Evolutionary conservation across 2,329 filamentous ascomycete genomes (phyloP).

Genomic region (Exophiala bonariae): DNA sequence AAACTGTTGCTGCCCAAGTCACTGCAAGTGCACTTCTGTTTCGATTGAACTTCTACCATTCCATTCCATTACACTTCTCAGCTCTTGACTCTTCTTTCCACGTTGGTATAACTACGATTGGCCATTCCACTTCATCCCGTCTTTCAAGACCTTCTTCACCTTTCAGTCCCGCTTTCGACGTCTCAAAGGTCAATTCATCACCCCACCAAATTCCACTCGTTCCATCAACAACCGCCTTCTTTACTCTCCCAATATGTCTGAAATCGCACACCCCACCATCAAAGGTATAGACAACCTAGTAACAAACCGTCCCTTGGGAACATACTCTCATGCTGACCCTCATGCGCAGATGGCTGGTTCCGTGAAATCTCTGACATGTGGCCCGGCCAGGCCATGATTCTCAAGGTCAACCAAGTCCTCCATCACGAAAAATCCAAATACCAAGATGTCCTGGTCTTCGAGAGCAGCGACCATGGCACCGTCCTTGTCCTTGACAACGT

Average conservation of each 20-base stretch:
- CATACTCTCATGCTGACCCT: not conserved
- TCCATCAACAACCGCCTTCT: not conserved
- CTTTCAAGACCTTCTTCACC: too few relatives aligned
- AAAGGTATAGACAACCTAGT: constrained; percentile 55
- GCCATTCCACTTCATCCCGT: too few relatives aligned
- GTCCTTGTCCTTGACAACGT: constrained; percentile 98
- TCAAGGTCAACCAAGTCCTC: constrained; percentile 95
- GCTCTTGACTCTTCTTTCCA: too few relatives aligned
- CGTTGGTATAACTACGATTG: too few relatives aligned
- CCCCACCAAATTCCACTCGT: too few relatives aligned
- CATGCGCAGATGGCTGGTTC: constrained; percentile 91
- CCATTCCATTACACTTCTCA: too few relatives aligned
- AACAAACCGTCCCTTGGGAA: not conserved
- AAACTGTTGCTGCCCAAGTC: too few relatives aligned
- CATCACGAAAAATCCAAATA: constrained; percentile 99
- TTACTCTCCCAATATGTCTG: constrained; percentile 53
- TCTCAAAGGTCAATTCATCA: too few relatives aligned
- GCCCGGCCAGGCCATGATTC: constrained; percentile 98
- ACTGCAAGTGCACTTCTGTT: too few relatives aligned
- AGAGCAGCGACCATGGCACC: constrained; percentile 94
- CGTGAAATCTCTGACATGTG: constrained; percentile 98
- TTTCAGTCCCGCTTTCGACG: too few relatives aligned
- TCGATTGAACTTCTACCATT: too few relatives aligned
- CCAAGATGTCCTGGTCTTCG: constrained; percentile 98
- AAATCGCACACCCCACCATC: constrained; percentile 75